Percentiles rank a stretch among this genome's conserved stretches.
Conservation (phyloP, 2,329 filamentous ascomycete genomes). For the Daldinia sp. region DNA sequence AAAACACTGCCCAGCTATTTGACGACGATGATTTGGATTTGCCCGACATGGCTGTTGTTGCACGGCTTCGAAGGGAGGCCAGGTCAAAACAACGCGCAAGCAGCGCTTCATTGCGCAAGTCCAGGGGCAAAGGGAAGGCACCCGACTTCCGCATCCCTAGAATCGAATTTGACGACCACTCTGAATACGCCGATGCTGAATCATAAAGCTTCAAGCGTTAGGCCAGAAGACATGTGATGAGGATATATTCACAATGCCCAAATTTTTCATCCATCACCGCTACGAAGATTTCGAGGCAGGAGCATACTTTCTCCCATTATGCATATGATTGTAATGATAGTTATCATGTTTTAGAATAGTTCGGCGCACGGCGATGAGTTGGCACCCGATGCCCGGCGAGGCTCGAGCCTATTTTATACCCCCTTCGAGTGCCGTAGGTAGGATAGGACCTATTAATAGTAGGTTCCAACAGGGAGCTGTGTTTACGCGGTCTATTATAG, state of each 20-base stretch:
- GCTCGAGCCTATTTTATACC: slow-evolving; percentile 28
- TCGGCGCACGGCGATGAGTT: slow-evolving; percentile 21
- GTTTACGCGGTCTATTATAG: not conserved
- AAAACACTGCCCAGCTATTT: not conserved
- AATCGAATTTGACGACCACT: slow-evolving; percentile 21
- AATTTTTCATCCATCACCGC: not conserved
- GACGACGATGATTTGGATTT: slow-evolving; percentile 23
- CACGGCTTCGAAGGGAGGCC: slow-evolving; percentile 21
- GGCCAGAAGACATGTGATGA: not conserved
- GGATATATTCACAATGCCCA: not conserved
- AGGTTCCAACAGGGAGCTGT: not conserved
- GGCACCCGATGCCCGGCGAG: slow-evolving; percentile 24
- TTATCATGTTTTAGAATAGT: slow-evolving; percentile 18
- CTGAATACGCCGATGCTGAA: slow-evolving; percentile 22
- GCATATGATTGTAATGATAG: slow-evolving; percentile 24
- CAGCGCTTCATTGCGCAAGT: slow-evolving; percentile 13
- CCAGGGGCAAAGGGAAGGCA: slow-evolving; percentile 25
- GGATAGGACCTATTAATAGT: not conserved
- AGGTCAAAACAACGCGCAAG: slow-evolving; percentile 23
- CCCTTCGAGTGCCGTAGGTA: slow-evolving; percentile 13
- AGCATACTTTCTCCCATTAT: not conserved
- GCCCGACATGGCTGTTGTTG: slow-evolving; percentile 8
- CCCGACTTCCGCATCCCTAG: not conserved
- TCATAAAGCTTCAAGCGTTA: slow-evolving; percentile 8
- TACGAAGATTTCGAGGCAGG: not conserved